Base-by-base conservation (phyloP, 2,329 filamentous ascomycete species). In the Pyrenochaeta sp. region DNA sequence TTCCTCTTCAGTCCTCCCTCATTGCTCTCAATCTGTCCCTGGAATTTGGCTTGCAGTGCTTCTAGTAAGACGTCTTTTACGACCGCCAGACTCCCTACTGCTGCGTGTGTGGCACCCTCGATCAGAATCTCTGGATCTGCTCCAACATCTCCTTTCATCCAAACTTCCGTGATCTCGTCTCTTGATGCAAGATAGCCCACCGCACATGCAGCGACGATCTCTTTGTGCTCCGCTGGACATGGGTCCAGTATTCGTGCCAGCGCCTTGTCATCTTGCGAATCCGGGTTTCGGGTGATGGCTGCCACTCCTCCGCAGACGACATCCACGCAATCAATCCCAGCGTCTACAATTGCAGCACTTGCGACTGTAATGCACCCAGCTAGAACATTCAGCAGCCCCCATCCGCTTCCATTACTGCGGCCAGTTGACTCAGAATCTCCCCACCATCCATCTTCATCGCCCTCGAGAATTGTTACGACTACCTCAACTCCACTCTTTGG, bases 401-500 rank as follows among this genome's bases (percentile, higher is more conserved):
- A 95, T 10, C 88, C 83, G 71, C 81, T 68, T 68, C 81, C 73
- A 44, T 73, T 77, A n/a, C 86, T 82, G 40, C 72, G 77, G 8
- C 56, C 55, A 11, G 49, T 61, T 11, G 22, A 45, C 3, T 44
- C 52, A 21, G 45, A 53, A 65, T 84, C 80, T 4, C 80, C 83
- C 80, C 81, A 84, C 79, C 82, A 85, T 23, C 78, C 77, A 60
- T 93, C 88, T 67, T 96, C 90, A 65, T 97, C 94, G 3, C 90
- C 93, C 74, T 99, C 94, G 13, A 99, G 78, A 35, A 99, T 85
- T 0, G 91, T 96, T 35, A 99, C 85, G 13, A 96, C 87, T 27
- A 99, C 86, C 68, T 99, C 94, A n/a, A 96, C 86, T 30, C 90
- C 92, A 69, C 90, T 96, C 78, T 99, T 99, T n/a, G 94, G 94